These are phyloP conservation scores for Medicago ruthenica DNA, from an alignment of 306 rosid genomes.

Conservation along the genomic window DNA sequence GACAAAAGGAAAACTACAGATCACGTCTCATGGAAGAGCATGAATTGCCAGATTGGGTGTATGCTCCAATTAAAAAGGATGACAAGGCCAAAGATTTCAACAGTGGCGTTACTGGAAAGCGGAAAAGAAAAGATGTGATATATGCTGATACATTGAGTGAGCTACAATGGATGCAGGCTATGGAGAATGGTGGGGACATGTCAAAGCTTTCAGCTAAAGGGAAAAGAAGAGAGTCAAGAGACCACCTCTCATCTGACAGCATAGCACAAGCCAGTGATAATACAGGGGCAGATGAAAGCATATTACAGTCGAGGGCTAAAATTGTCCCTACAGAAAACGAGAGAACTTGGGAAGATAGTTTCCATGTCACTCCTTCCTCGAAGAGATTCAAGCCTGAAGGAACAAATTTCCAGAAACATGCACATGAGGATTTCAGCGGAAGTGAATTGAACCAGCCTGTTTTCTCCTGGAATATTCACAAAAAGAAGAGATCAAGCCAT, in stretches of 20 bases:
- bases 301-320: slow-evolving; percentile 48
- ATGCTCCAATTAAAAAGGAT: slow-evolving; percentile 66
- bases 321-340: slow-evolving; percentile 52
- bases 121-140: slow-evolving; percentile 86
- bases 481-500: slow-evolving; percentile 87
- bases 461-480: slow-evolving; percentile 83
- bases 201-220: slow-evolving; percentile 60
- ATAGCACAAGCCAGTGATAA: slow-evolving; percentile 50
- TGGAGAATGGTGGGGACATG: slow-evolving; percentile 86
- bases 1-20: slow-evolving; percentile 91
- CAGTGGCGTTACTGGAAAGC: slow-evolving; percentile 65
- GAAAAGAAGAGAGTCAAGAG: slow-evolving; percentile 57
- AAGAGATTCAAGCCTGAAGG: slow-evolving; percentile 72
- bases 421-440: slow-evolving; percentile 52
- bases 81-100: slow-evolving; percentile 56
- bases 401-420: slow-evolving; percentile 52
- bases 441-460: slow-evolving; percentile 64
- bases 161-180: slow-evolving; percentile 90
- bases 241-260: slow-evolving; percentile 53
- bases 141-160: slow-evolving; percentile 90
- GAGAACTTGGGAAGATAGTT: slow-evolving; percentile 67
- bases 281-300: slow-evolving; percentile 56
- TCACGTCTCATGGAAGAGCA: slow-evolving; percentile 96
- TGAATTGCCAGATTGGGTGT: slow-evolving; percentile 98
- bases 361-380: slow-evolving; percentile 51